A percentile compares a stretch with the other conserved stretches of the same genome.
These are phyloP conservation scores for Leccinum proliferum DNA, from an alignment of 1,284 basidiomycete species.

Conservation along the genomic window DNA sequence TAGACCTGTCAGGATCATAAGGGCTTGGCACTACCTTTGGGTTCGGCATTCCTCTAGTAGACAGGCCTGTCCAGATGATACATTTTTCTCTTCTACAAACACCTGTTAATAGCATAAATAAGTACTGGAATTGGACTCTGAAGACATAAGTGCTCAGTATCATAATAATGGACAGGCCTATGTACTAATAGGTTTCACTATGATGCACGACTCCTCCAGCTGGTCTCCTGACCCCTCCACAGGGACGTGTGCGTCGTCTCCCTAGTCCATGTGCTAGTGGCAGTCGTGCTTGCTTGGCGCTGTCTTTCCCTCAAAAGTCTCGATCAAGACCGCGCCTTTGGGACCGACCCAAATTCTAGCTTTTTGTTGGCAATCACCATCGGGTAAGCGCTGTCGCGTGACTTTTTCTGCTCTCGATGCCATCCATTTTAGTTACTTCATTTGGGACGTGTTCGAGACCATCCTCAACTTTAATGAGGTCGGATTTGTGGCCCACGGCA, in stretches of 20 bases:
- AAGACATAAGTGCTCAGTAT: too few relatives aligned
- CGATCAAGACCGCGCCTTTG: constrained; percentile 41
- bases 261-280: constrained; percentile 39
- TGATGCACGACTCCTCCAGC: too few relatives aligned
- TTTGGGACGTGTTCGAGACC: constrained; percentile 51
- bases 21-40: too few relatives aligned
- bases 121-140: too few relatives aligned
- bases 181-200: too few relatives aligned
- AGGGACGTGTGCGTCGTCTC: constrained; percentile 54
- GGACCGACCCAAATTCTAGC: constrained; percentile 38
- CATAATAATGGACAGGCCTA: too few relatives aligned
- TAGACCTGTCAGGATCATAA: too few relatives aligned
- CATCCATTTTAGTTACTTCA: constrained; percentile 37
- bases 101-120: too few relatives aligned
- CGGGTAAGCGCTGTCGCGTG: constrained; percentile 33
- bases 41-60: too few relatives aligned
- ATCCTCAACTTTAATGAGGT: constrained; percentile 42
- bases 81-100: too few relatives aligned
- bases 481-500: constrained; percentile 67
- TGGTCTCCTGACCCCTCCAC: constrained; percentile 5
- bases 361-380: constrained; percentile 38
- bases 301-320: constrained; percentile 34
- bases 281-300: constrained; percentile 38
- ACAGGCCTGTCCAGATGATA: too few relatives aligned
- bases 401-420: background rate